Evolutionary conservation across 148 eudicot species (phyloP).

Genomic region (Nepenthes gracilis): DNA sequence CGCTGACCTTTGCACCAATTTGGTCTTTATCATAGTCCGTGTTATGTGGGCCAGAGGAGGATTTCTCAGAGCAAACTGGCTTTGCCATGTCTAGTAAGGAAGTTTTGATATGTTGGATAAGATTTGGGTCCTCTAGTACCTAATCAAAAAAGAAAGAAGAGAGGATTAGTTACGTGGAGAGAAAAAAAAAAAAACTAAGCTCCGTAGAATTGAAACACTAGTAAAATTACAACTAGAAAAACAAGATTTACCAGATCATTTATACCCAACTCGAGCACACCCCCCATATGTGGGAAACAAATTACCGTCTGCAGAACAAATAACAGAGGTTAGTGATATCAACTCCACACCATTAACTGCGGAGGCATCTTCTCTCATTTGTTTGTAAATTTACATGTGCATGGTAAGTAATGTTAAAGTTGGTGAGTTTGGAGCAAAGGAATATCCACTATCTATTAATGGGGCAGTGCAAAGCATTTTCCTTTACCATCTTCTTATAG

Average conservation of each 20-base stretch:
- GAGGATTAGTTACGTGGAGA: not conserved
- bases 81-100: constrained; percentile 23
- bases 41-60: constrained; percentile 5
- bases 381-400: too few species aligned
- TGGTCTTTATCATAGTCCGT: constrained; percentile 21
- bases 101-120: constrained; percentile 41
- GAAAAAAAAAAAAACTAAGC: not conserved
- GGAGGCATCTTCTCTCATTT: not conserved
- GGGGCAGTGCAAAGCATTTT: too few species aligned
- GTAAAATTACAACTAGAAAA: not conserved
- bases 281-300: constrained; percentile 40
- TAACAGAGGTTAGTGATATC: not conserved
- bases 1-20: constrained; percentile 4
- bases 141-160: constrained; percentile 3
- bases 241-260: constrained; percentile 39
- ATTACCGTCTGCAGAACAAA: constrained; percentile 40
- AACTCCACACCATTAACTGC: not conserved
- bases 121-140: constrained; percentile 38
- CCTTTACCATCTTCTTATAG: too few species aligned
- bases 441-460: too few species aligned
- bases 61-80: constrained; percentile 25
- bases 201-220: not conserved
- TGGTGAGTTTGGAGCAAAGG: too few species aligned
- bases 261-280: constrained; percentile 52
- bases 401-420: too few species aligned